Conservation (phyloP, 2,329 filamentous ascomycete genomes). For the Sclerotinia sclerotiorum region DNA sequence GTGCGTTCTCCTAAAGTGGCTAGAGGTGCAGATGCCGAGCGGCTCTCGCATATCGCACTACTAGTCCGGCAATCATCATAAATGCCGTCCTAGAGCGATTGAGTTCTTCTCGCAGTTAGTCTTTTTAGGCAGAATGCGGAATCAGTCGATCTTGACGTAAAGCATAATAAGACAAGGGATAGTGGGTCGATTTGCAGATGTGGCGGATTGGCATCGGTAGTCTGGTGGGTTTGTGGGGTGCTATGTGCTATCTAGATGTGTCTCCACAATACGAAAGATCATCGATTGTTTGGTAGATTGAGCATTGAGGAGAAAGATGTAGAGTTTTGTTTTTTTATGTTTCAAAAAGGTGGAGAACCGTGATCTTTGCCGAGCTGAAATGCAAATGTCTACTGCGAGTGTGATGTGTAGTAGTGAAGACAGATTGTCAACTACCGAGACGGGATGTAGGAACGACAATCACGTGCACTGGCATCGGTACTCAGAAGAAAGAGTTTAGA, state of each 20-base stretch:
- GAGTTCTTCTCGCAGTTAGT: not conserved
- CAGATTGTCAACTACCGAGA: too few relatives aligned
- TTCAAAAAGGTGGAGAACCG: not conserved
- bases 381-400: not conserved
- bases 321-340: not conserved
- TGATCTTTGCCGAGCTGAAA: not conserved
- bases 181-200: not conserved
- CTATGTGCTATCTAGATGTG: not conserved
- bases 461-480: not conserved
- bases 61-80: not conserved
- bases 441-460: too few relatives aligned
- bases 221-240: constrained; percentile 7
- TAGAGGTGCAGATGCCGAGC: constrained; percentile 10
- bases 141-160: constrained; percentile 12
- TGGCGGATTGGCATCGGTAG: not conserved
- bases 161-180: not conserved
- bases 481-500: not conserved
- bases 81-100: not conserved
- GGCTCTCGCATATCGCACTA: constrained; percentile 2
- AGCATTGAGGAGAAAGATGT: not conserved
- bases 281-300: not conserved
- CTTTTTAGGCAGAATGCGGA: not conserved
- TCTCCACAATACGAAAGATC: not conserved
- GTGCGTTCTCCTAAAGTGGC: not conserved
- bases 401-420: not conserved